Evolutionary conservation across 2,329 filamentous ascomycete species (phyloP).

Genomic region (Penicillium palitans): DNA sequence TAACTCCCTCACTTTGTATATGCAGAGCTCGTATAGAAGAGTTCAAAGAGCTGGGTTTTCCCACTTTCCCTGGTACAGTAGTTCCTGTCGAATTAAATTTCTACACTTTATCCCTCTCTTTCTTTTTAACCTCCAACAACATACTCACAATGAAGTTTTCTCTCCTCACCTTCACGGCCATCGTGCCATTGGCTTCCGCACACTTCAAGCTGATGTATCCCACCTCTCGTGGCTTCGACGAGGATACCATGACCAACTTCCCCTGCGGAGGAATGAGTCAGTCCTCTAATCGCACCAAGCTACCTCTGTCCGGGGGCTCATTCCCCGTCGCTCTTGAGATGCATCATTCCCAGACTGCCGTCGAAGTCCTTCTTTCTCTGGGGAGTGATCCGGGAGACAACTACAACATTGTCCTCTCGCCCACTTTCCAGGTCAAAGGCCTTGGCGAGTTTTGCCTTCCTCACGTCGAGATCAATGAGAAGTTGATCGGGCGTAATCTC

Average conservation of each 20-base stretch:
- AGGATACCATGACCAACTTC: conserved; percentile 48
- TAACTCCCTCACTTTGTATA: conserved; percentile 1
- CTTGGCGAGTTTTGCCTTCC: conserved; percentile 67
- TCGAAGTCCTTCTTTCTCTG: conserved; percentile 56
- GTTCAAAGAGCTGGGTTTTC: neutral
- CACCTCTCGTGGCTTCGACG: conserved; percentile 50
- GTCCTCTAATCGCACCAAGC: conserved; percentile 48
- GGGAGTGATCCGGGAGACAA: conserved; percentile 56
- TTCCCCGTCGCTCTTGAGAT: conserved; percentile 54
- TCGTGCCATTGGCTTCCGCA: conserved; percentile 51
- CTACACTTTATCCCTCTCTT: neutral
- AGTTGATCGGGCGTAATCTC: conserved; percentile 46
- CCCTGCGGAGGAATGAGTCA: conserved; percentile 55
- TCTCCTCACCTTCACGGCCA: conserved; percentile 38
- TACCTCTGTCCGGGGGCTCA: conserved; percentile 48
- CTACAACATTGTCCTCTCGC: conserved; percentile 69
- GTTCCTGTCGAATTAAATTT: neutral
- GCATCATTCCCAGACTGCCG: conserved; percentile 53
- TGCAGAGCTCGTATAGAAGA: neutral
- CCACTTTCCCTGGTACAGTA: neutral
- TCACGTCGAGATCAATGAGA: conserved; percentile 46
- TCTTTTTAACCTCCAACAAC: neutral
- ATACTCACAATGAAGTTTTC: conserved; percentile 36
- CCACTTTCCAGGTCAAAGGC: conserved; percentile 60
- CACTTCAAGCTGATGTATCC: conserved; percentile 60